Conservation (phyloP, 495 filamentous ascomycete species). For the Neurospora sublineolata region DNA sequence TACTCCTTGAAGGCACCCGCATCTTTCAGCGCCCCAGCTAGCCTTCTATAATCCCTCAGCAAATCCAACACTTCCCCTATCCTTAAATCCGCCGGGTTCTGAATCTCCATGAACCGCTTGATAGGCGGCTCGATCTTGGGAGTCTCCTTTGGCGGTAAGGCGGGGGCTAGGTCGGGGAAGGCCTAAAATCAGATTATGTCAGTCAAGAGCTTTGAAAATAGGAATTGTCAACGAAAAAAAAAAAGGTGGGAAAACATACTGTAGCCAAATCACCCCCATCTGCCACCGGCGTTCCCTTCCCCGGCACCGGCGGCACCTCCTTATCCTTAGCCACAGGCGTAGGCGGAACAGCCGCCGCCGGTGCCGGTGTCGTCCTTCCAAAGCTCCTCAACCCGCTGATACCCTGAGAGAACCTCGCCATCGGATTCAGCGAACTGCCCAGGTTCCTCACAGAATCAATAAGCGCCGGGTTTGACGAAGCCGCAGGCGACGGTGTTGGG, state of each 20-base stretch:
- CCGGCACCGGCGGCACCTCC: slow-evolving; percentile 20
- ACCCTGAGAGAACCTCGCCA: slow-evolving; percentile 58
- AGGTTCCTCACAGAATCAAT: slow-evolving; percentile 77
- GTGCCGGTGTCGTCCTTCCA: slow-evolving; percentile 40
- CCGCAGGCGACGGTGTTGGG: slow-evolving; percentile 16
- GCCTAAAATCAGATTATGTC: slow-evolving; percentile 23
- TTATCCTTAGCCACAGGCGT: slow-evolving; percentile 24
- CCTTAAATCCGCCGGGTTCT: slow-evolving; percentile 65
- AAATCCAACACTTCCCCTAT: slow-evolving; percentile 73
- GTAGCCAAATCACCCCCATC: slow-evolving; percentile 42
- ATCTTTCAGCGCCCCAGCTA: slow-evolving; percentile 57
- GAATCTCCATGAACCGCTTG: slow-evolving; percentile 67
- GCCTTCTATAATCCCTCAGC: slow-evolving; percentile 74
- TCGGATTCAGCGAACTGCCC: slow-evolving; percentile 71
- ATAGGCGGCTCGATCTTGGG: slow-evolving; percentile 59
- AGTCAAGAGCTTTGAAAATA: no score
- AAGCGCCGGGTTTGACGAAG: slow-evolving; percentile 43
- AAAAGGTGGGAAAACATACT: slow-evolving; percentile 23
- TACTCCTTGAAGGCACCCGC: slow-evolving; percentile 44
- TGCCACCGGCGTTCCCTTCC: slow-evolving; percentile 10
- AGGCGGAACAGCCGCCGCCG: slow-evolving; percentile 13
- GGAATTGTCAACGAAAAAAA: not conserved
- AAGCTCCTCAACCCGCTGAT: slow-evolving; percentile 65
- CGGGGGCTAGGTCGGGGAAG: slow-evolving; percentile 47
- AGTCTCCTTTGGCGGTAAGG: slow-evolving; percentile 36